Evolutionary conservation across 169 alveolate genomes (phyloP).

Genomic region (Theileria annulata): DNA sequence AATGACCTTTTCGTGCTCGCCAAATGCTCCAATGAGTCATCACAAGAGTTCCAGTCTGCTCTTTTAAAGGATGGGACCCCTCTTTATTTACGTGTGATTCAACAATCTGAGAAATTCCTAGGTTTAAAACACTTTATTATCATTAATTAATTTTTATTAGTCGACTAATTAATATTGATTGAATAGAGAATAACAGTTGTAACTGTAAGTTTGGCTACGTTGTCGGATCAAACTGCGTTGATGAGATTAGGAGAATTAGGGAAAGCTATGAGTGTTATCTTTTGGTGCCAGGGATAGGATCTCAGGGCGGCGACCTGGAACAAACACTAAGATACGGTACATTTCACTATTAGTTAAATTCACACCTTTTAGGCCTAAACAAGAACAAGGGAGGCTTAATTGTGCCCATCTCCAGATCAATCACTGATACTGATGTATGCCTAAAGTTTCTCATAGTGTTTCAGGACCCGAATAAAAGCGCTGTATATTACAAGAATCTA

Average conservation of each 20-base stretch:
- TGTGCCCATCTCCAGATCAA: constrained; percentile 61
- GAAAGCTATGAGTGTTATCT: constrained; percentile 57
- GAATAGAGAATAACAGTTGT: constrained; percentile 1
- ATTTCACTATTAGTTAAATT: background rate
- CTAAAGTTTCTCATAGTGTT: background rate
- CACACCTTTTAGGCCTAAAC: constrained; percentile 32
- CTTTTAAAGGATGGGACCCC: constrained; percentile 36
- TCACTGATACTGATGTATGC: constrained; percentile 37
- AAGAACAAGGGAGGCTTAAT: constrained; percentile 40
- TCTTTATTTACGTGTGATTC: constrained; percentile 65
- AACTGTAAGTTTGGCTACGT: constrained; percentile 43
- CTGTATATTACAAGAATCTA: constrained; percentile 53
- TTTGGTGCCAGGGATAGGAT: constrained; percentile 77
- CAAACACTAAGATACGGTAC: constrained; percentile 65
- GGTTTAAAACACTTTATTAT: constrained; percentile 5
- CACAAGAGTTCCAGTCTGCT: constrained; percentile 68
- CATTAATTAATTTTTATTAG: background rate
- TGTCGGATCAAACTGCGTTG: constrained; percentile 72
- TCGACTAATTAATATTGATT: background rate
- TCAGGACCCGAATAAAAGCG: constrained; percentile 57
- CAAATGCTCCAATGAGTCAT: constrained; percentile 69
- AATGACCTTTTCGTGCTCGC: constrained; percentile 69
- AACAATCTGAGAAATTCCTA: constrained; percentile 58
- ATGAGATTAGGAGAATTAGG: constrained; percentile 66
- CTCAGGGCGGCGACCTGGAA: constrained; percentile 76